Evolutionary conservation across 129 eudicot genomes (phyloP), one percentile per base, ranked within the genome.

Genomic region (Helianthus tuberosus): DNA sequence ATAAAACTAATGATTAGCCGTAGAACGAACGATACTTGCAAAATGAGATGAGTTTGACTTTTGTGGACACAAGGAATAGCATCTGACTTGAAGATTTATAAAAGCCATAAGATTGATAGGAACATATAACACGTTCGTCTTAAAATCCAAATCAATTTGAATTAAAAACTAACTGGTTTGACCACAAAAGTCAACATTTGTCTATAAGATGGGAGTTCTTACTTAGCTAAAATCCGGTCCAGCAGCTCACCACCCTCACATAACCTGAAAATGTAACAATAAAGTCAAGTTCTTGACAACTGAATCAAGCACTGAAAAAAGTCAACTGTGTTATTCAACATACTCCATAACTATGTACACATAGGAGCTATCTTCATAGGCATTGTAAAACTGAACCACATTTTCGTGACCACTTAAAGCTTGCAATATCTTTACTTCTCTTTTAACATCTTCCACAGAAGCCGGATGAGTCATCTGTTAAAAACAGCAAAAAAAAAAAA

Each of bases 291-390:
- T 71, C 67, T 64, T n/a, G 55, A 17, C 14, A 60, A 64, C 15
- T 50, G 35, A 44, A 75, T 15, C 36, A 11, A 48, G 61, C 50
- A 16, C 3, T 44, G 79, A 14, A 15, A 52, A 73, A 48, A 74
- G 70, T 17, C 35, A 77, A 66, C 39, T 10, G 11, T 20, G 9
- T 51, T 64, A 69, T 43, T 47, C 47, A 67, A 86, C 98, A 75
- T 93, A 93, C 98, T 93, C 98, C 98, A 93, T 93, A 14, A 84
- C 98, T 84, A 93, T 90, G 78, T 88, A 93, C 36, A 93, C 98
- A 69, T 85, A 90, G 67, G 90, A 84, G 53, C 77, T 91, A 86
- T 93, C 98, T 80, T 93, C 98, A 54, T 88, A 93, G 39, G 98
- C 92, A 75, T 83, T 86, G 78, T 88, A 58, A 76, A 90, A 90